Evolutionary conservation across 441 rosid species (phyloP), one percentile per base, ranked within the genome.

Genomic region (Erysimum pusillum): DNA sequence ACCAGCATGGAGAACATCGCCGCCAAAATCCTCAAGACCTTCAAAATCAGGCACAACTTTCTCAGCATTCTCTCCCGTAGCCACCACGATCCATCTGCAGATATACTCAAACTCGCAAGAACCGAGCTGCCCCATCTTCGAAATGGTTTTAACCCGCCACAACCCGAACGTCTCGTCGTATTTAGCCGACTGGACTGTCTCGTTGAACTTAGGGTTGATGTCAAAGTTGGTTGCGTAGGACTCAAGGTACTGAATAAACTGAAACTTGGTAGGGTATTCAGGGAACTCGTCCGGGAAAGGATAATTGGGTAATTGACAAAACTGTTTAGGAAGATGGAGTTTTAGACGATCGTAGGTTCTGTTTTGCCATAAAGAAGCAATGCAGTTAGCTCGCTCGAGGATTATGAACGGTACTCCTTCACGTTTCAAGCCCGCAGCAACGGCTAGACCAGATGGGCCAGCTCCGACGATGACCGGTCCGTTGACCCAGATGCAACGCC

Each of bases 391-490:
- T 69, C 97, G 69, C 81, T 93, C 98, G 0, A 93, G 90, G 75
- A 93, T 78, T 44, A 91, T 77, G 71, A 87, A 90, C 5, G 98
- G 97, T 4, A 93, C 97, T 4, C 88, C 96, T 74, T 85, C 84
- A 1, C 58, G 65, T 76, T 82, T 87, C 9, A 93, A 84, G 72
- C 91, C 78, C 1, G 96, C 90, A 0, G 80, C 93, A 0, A 86
- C 91, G 0, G 96, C 93, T 2, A 91, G 64, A 9, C 98, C 98
- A 0, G 98, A 93, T n/a, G 97, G 98, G 0, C 97, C 98, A 0
- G 94, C 95, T 0, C 98, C 98, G 17, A 93, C 89, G 5, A 93
- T 91, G 73, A 93, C 92, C 0, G 98, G 98, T 3, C 98, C 97
- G 46, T 91, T 91, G 7, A 90, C 96, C 94, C 91, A 91, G 32